phyloP scores from a whole-genome alignment of 2,329 filamentous ascomycete species.

The Aspergillus fijiensis region DNA sequence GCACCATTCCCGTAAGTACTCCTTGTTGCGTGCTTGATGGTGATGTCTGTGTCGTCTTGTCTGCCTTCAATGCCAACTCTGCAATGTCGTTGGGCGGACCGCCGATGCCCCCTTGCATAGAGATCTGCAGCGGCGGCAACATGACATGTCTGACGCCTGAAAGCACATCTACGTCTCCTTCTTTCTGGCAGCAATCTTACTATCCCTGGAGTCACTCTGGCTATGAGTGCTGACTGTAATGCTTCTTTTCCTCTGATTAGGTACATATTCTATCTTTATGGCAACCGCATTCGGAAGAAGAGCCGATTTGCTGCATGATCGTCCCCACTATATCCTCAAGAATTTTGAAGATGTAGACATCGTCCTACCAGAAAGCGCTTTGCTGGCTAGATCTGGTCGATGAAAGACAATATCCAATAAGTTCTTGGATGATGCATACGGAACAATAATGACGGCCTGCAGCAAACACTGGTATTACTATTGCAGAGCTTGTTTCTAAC shows the following conservation, averaged over 20 bases:
- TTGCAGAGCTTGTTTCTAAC: not conserved
- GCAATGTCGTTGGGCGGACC: constrained; percentile 6
- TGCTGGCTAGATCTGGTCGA: not conserved
- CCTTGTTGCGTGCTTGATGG: not conserved
- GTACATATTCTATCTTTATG: constrained; percentile 47
- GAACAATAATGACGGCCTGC: not conserved
- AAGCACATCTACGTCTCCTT: not conserved
- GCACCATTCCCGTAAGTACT: constrained; percentile 47
- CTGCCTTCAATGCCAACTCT: constrained; percentile 2
- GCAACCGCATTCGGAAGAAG: constrained; percentile 41
- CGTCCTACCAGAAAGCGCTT: not conserved
- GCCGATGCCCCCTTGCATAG: constrained; percentile 13
- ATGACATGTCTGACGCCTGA: constrained; percentile 13
- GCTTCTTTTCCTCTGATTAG: constrained; percentile 23
- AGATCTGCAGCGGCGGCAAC: constrained; percentile 11
- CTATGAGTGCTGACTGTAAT: not conserved
- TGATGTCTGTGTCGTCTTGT: constrained; percentile 5
- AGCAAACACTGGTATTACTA: not conserved
- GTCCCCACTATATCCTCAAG: not conserved
- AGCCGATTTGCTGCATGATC: constrained; percentile 41
- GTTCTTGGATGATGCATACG: not conserved
- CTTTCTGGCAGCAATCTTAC: not conserved
- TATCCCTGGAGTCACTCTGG: not conserved
- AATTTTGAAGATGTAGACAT: not conserved
- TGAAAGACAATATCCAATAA: not conserved